Evolutionary conservation across 2,329 filamentous ascomycete genomes (phyloP), one percentile per base, ranked within the genome.

Genomic region (Exophiala oligosperma): DNA sequence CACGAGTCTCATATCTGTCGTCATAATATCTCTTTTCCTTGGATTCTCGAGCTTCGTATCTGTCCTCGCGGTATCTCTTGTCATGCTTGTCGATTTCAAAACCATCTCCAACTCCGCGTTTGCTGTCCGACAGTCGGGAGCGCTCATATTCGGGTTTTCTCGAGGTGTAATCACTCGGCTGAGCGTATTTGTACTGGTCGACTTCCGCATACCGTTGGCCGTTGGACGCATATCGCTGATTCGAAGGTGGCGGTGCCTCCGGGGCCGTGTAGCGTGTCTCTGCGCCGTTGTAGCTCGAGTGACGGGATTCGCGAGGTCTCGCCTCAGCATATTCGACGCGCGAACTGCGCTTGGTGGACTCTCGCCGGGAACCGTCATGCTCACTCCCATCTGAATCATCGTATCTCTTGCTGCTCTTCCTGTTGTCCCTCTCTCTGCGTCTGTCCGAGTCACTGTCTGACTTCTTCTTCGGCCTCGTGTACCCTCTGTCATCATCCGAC

Each of bases 241-340:
- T 67, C 6, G 59, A 37, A 32, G 59, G 60, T 7, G 53, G 41
- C 5, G 50, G 44, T 23, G 32, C 43, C 4, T 68, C 65, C 11
- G 74, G 74, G 32, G 75, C 74, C n/a, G 76, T 70, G 57, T 72
- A 77, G 1, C 72, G 74, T 12, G 74, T 73, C 24, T 71, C 71
- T 63, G 75, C 73, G 50, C 72, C 73, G 52, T 73, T 73, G 54
- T 60, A 60, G 58, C 56, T 62, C 53, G 60, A 35, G 56, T 59
- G 57, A 57, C 50, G 57, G 44, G 53, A 32, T 38, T 56, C 60
- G 23, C 44, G 54, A 51, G 62, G 55, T 43, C 57, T 44, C 9
- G 40, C 44, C 28, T 62, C 60, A 17, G 46, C 28, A 47, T 57
- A 55, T 11, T 48, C 46, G 24, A 26, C 9, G 26, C 26, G 46